Percentiles rank a stretch among this genome's conserved stretches.
These are phyloP conservation scores for Candida tammaniensis DNA, from an alignment of 805 yeast species.

Conservation along the genomic window DNA sequence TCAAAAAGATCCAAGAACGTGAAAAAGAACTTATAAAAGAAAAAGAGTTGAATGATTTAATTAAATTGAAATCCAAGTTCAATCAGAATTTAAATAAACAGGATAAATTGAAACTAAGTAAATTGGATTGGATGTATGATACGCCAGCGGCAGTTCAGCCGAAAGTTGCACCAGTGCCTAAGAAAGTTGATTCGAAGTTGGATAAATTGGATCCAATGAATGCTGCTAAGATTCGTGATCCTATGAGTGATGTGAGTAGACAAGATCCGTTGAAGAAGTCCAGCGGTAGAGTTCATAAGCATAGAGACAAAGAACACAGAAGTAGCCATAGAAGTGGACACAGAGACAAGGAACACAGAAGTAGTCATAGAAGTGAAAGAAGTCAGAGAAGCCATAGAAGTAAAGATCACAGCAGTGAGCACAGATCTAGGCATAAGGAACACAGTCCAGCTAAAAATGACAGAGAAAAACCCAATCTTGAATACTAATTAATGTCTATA, in stretches of 20 bases:
- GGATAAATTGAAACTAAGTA: constrained; percentile 37
- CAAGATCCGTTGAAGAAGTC: constrained; percentile 1
- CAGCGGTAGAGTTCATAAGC: constrained; percentile 1
- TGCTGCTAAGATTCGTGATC: neutral
- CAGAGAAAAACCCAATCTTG: neutral
- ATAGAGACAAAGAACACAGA: constrained; percentile 1
- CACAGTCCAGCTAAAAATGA: neutral
- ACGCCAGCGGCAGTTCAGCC: constrained; percentile 27
- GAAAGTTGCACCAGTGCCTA: neutral
- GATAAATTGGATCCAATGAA: constrained; percentile 10
- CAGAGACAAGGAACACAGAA: neutral
- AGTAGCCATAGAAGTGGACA: constrained; percentile 1
- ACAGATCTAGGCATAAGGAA: neutral
- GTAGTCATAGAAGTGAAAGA: constrained; percentile 3
- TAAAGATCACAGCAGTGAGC: constrained; percentile 1
- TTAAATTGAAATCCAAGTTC: constrained; percentile 43
- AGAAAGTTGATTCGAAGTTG: neutral
- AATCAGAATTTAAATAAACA: constrained; percentile 24
- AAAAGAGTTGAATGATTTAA: constrained; percentile 55
- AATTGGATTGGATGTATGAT: constrained; percentile 87
- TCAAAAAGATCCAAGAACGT: constrained; percentile 58
- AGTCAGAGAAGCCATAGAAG: constrained; percentile 3
- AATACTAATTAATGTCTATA: constrained; percentile 2
- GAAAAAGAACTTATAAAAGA: constrained; percentile 63
- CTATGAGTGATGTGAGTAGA: neutral